A percentile compares a stretch with the other conserved stretches of the same genome.
These are phyloP conservation scores for Phialophora verrucosa DNA, from an alignment of 2,329 filamentous ascomycete species.

Conservation along the genomic window DNA sequence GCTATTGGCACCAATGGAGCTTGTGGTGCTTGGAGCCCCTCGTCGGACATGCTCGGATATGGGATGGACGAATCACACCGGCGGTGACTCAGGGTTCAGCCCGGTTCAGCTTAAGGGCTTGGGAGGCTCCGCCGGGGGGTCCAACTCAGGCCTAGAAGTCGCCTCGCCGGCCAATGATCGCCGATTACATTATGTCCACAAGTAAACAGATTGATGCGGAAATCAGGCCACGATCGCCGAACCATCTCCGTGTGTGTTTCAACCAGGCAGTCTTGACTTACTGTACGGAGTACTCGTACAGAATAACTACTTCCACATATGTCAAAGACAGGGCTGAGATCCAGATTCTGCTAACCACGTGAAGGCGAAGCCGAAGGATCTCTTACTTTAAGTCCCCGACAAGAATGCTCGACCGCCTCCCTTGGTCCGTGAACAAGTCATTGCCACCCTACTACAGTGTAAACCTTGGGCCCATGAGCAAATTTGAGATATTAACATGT, in stretches of 20 bases:
- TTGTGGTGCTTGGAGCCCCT: slow-evolving; percentile 4
- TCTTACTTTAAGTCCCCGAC: background rate
- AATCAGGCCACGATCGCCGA: background rate
- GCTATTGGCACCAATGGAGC: background rate
- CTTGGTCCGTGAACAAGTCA: background rate
- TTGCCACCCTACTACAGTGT: background rate
- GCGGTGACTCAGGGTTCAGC: background rate
- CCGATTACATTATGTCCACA: background rate
- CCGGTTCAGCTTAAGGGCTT: background rate
- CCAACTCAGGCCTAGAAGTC: background rate
- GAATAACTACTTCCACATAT: background rate
- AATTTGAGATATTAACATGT: background rate
- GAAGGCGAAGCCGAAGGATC: background rate
- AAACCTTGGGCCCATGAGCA: background rate
- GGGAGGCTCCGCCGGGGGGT: background rate
- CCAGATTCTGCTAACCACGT: background rate
- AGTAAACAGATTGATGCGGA: background rate
- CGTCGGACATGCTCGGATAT: slow-evolving; percentile 10
- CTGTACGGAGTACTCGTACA: background rate
- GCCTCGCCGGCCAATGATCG: background rate
- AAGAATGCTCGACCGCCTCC: background rate
- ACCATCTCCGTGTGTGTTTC: slow-evolving; percentile 1
- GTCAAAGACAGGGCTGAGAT: background rate
- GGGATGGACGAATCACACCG: background rate
- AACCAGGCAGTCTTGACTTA: background rate